These are phyloP conservation scores for Medicago lupulina DNA, from an alignment of 306 rosid species.

Conservation along the genomic window DNA sequence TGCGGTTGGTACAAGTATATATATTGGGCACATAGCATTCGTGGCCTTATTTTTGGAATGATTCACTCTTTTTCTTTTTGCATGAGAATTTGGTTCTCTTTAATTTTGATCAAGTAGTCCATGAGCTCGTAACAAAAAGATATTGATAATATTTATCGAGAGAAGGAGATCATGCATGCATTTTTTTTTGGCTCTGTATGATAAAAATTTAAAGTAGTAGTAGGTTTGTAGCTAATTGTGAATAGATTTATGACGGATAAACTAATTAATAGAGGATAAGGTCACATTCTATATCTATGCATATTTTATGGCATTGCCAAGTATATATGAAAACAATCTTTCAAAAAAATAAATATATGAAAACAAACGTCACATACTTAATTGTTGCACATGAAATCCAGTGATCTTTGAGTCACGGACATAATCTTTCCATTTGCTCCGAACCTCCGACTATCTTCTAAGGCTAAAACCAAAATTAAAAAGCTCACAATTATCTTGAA, in stretches of 20 bases:
- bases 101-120: neutral
- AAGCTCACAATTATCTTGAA: too few species aligned
- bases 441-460: neutral
- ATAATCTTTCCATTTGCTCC: slow-evolving; percentile 6
- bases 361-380: neutral
- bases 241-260: too few species aligned
- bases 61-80: neutral
- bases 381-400: slow-evolving; percentile 16
- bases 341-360: neutral
- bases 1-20: slow-evolving; percentile 33
- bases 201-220: too few species aligned
- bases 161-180: neutral
- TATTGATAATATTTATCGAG: neutral
- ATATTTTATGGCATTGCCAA: too few species aligned
- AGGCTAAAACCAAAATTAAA: too few species aligned
- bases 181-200: too few species aligned
- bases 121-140: neutral
- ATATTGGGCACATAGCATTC: neutral
- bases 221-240: too few species aligned
- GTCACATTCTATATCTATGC: too few species aligned
- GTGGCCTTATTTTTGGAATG: slow-evolving; percentile 16
- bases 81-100: slow-evolving; percentile 12
- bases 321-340: too few species aligned
- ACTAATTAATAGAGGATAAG: too few species aligned
- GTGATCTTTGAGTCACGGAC: slow-evolving; percentile 19